phyloP scores from a whole-genome alignment of 176 grass and related monocot species.

The Musa beccarii region DNA sequence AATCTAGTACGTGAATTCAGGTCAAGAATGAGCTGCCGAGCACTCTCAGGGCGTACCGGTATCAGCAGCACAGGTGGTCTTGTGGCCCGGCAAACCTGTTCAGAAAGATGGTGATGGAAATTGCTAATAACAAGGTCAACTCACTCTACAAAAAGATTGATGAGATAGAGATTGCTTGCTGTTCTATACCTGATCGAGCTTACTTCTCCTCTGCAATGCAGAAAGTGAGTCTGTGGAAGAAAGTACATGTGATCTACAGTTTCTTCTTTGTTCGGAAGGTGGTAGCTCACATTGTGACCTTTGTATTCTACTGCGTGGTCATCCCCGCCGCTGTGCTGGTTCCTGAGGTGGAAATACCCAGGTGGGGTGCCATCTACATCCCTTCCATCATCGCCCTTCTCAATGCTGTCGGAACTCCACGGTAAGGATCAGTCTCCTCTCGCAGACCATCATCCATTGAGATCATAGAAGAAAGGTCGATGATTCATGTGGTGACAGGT shows the following conservation, averaged over 20 bases:
- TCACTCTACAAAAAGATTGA: neutral
- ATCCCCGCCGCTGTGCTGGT: conserved; percentile 42
- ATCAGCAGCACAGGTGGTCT: neutral
- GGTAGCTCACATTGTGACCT: conserved; percentile 41
- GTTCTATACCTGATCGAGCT: neutral
- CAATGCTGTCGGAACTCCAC: conserved; percentile 47
- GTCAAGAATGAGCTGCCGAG: neutral
- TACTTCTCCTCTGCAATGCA: conserved; percentile 7
- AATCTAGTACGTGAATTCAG: neutral
- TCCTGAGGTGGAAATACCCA: conserved; percentile 33
- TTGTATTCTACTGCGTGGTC: conserved; percentile 52
- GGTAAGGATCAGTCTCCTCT: conserved; percentile 12
- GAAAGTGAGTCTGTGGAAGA: conserved; percentile 45
- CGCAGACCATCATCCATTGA: too few relatives aligned
- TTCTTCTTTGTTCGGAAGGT: conserved; percentile 54
- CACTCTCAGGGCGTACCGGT: neutral
- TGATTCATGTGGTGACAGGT: conserved; percentile 24
- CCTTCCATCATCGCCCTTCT: conserved; percentile 39
- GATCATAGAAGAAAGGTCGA: too few relatives aligned
- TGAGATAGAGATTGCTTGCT: neutral
- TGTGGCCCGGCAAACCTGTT: conserved; percentile 1
- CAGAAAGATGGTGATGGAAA: neutral
- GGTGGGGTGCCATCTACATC: conserved; percentile 44
- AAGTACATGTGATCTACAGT: conserved; percentile 52
- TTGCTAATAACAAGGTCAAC: neutral